Evolutionary conservation across 2,329 filamentous ascomycete genomes (phyloP), one percentile per base, ranked within the genome.

Genomic region (Botrytis galanthina): DNA sequence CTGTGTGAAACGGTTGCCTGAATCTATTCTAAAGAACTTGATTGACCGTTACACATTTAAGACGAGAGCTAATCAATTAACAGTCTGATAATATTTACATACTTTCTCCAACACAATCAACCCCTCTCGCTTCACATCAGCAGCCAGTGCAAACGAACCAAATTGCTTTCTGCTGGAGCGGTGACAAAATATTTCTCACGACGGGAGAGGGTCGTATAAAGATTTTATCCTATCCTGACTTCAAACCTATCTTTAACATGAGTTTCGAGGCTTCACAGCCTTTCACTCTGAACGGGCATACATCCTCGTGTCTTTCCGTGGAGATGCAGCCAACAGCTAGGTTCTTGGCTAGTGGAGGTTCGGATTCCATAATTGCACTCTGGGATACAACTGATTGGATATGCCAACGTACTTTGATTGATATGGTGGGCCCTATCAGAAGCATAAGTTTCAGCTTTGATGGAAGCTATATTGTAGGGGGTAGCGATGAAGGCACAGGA

Each of bases 371-470:
- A 69, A 91, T 95, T 76, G 87, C 91, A 8, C 84, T 95, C 4
- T 95, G 92, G 91, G 92, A 95, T 78, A 94, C 92, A 5, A 86
- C 87, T 59, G 90, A 93, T 77, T 94, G 92, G 91, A 89, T 93
- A 73, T 94, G 92, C 79, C 87, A 91, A 78, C 87, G 90, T 74
- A 93, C 92, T 1, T 85, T 94, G 60, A 89, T 89, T 51, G 86
- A 88, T 77, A 91, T 93, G 84, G 86, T 87, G 16, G 91, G 91
- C 1, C 89, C 92, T 4, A 90, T 95, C 42, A 87, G 89, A 79
- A 92, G 88, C 80, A 85, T 95, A 73, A 79, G 91, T 79, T 95
- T 95, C 80, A 92, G 89, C 26, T 95, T 92, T 82, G 92, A 95
- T 78, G 92, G 93, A 1, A 90, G 88, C 78, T 95, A 91, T 79